Evolutionary conservation across 2,329 filamentous ascomycete genomes (phyloP), one percentile per base, ranked within the genome.

Genomic region (Thermoascus crustaceus): DNA sequence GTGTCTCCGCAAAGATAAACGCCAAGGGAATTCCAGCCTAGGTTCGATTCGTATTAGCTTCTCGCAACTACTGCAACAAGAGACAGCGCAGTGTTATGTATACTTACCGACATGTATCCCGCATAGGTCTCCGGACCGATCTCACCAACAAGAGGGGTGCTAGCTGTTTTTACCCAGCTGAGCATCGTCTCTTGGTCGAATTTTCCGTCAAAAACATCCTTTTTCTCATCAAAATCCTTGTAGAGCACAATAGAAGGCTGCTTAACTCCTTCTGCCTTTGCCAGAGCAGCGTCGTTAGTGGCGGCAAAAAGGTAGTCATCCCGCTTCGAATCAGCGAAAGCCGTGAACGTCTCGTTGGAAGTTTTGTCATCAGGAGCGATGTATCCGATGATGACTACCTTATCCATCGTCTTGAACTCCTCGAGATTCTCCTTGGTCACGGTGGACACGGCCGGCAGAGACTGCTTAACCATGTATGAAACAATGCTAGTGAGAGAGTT

Each of bases 381-480:
- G 75, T 88, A 98, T 50, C 81, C 89, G 45, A 98, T 80, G 37
- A 96, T 66, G 41, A 96, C 89, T 45, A 96, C 86, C 73, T 95
- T 94, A 71, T 98, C 91, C 60, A 88, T 79, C 41, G 82, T 89
- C 81, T 96, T 96, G 80, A 98, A 94, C 54, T 94, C 88, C 60
- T 88, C 85, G 37, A 95, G 71, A 41, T 80, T 86, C 47, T 89
- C 85, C 63, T 82, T 79, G 53, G 76, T 80, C 41, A 98, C 75
- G 46, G 75, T 58, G 4, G 91, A 95, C 46, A 98, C 88, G 46
- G 91, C 84, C 35, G 91, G 91, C 42, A 98, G 77, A 17, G 85
- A 85, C 71, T 96, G 91, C 78, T 96, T 98, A 64, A 86, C 82
- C 91, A 98, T 98, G 75, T 94, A 96, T 17, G 78, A 82, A 45